Conservation (phyloP, 1,284 basidiomycete species). For the Mrakiaceae sp. region DNA sequence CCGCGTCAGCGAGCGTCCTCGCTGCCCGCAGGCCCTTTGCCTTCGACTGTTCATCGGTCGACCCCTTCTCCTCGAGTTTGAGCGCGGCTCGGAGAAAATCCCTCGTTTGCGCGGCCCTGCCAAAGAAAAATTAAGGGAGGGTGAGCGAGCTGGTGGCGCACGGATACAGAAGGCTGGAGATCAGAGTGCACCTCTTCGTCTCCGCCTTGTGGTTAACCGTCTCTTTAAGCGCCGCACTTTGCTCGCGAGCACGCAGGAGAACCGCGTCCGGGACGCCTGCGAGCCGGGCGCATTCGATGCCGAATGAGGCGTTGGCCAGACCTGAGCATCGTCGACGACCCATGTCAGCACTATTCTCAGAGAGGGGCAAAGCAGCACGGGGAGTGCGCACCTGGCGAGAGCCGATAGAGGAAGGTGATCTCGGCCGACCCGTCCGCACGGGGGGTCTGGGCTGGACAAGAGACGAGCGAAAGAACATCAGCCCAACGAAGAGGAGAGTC, state of each 20-base stretch:
- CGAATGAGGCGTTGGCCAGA: constrained; percentile 69
- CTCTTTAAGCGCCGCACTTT: constrained; percentile 47
- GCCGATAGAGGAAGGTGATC: constrained; percentile 72
- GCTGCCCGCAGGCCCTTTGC: too few species aligned
- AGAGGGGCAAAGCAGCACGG: background rate
- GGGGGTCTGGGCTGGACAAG: background rate
- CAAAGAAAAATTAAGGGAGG: too few species aligned
- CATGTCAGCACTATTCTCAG: background rate
- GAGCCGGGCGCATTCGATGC: constrained; percentile 78
- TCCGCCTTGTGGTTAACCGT: constrained; percentile 35
- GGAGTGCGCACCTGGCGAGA: constrained; percentile 44
- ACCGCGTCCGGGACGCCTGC: constrained; percentile 63
- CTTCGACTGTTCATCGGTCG: too few species aligned
- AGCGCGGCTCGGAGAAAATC: too few species aligned
- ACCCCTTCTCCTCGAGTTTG: too few species aligned
- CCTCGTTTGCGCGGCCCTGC: too few species aligned
- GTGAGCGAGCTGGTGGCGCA: background rate
- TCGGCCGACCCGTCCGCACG: constrained; percentile 58
- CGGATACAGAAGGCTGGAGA: background rate
- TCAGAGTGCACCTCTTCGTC: background rate
- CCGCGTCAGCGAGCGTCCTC: too few species aligned
- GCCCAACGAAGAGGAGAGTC: constrained; percentile 14
- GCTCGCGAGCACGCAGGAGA: constrained; percentile 47
- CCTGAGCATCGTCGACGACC: background rate
- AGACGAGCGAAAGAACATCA: constrained; percentile 23